phyloP scores from a whole-genome alignment of 2,329 filamentous ascomycete genomes.

The Pleochaeta shiraiana region DNA sequence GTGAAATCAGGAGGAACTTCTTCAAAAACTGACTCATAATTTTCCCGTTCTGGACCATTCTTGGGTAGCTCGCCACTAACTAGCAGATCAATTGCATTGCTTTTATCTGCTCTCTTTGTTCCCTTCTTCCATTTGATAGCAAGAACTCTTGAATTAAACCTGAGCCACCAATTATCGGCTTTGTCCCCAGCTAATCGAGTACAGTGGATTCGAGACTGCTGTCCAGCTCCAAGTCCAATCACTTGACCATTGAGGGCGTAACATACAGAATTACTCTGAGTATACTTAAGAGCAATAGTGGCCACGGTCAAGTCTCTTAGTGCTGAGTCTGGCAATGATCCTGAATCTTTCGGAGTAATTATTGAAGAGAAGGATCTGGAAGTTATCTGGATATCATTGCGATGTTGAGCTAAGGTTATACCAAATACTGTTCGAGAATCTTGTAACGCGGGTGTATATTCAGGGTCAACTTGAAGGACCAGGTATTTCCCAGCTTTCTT shows the following conservation, averaged over 20 bases:
- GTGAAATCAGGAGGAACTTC: constrained; percentile 70
- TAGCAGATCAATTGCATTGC: constrained; percentile 90
- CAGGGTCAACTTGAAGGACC: constrained; percentile 80
- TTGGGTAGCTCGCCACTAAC: constrained; percentile 79
- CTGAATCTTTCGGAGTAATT: constrained; percentile 64
- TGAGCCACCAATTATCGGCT: constrained; percentile 99
- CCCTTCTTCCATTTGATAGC: constrained; percentile 94
- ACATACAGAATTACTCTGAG: constrained; percentile 97
- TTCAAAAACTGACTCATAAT: constrained; percentile 79
- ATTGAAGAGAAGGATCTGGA: constrained; percentile 70
- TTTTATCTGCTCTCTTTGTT: constrained; percentile 91
- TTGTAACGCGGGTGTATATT: constrained; percentile 50
- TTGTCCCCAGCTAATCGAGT: constrained; percentile 94
- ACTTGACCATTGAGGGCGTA: constrained; percentile 90
- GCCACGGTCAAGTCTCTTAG: constrained; percentile 81
- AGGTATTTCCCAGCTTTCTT: constrained; percentile 98
- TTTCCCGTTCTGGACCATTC: constrained; percentile 60
- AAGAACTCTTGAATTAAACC: constrained; percentile 80
- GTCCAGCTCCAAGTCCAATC: constrained; percentile 81
- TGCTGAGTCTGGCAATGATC: constrained; percentile 53
- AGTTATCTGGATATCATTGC: constrained; percentile 76
- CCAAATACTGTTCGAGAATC: constrained; percentile 84
- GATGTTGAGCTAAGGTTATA: constrained; percentile 68
- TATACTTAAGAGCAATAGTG: constrained; percentile 96
- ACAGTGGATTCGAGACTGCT: constrained; percentile 97